These are phyloP conservation scores for Zasmidium cellare DNA, from an alignment of 2,329 filamentous ascomycete species.

Conservation along the genomic window DNA sequence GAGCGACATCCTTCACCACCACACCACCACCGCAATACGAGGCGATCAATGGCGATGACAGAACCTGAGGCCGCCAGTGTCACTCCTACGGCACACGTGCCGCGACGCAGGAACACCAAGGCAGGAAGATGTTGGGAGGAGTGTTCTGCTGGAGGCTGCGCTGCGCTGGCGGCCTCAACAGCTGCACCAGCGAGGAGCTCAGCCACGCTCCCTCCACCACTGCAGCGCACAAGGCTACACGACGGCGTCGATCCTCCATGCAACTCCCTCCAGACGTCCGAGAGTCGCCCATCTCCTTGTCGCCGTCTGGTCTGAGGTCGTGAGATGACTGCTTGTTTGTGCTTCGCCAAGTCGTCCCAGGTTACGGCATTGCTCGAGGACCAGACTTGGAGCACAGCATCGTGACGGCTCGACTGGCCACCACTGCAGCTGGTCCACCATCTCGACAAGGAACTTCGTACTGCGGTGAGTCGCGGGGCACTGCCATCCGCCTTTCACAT, in stretches of 20 bases:
- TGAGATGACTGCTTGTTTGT: neutral
- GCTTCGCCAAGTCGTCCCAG: neutral
- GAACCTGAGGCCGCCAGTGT: neutral
- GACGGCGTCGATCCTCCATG: neutral
- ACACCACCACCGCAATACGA: neutral
- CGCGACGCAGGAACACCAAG: neutral
- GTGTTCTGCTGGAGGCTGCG: neutral
- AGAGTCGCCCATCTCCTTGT: neutral
- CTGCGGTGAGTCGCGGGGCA: neutral
- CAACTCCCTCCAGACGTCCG: neutral
- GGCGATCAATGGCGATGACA: neutral
- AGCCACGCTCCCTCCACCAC: neutral
- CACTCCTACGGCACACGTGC: neutral
- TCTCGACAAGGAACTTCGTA: neutral
- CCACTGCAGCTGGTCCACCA: neutral
- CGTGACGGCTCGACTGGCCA: neutral
- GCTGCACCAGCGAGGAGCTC: neutral
- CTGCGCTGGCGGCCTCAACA: neutral
- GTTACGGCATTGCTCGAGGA: neutral
- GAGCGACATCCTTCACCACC: neutral
- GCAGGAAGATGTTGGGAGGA: neutral
- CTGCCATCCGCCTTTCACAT: neutral
- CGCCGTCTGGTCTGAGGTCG: neutral
- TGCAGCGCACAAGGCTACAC: neutral
- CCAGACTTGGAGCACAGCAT: neutral